Conservation (phyloP, 768 basidiomycete genomes). For the Tricholoma bakamatsutake region DNA sequence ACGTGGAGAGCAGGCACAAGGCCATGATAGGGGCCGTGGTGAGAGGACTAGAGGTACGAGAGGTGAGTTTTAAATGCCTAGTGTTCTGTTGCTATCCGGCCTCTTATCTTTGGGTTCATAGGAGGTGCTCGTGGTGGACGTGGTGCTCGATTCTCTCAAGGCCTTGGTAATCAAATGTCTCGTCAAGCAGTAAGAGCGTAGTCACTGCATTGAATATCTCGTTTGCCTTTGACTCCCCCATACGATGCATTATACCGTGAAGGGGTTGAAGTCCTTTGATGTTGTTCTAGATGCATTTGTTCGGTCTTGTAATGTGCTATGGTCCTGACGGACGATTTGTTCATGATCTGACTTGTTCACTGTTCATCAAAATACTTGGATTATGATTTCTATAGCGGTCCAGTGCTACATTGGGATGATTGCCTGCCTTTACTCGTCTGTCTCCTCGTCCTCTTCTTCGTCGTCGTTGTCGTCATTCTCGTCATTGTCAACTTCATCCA, state of each 20-base stretch:
- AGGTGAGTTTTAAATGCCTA: constrained; percentile 33
- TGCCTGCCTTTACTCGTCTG: constrained; percentile 5
- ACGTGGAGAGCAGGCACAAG: constrained; percentile 72
- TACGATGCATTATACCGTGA: not conserved
- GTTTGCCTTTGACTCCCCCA: not conserved
- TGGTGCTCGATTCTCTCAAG: constrained; percentile 78
- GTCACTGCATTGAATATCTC: not conserved
- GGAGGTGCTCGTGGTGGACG: constrained; percentile 63
- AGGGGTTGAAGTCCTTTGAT: not conserved
- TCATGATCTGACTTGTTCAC: too few relatives aligned
- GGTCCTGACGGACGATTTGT: too few relatives aligned
- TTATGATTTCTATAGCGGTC: too few relatives aligned
- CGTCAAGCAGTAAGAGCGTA: constrained; percentile 19
- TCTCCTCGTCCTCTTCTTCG: not conserved
- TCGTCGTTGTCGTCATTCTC: not conserved
- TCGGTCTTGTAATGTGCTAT: not conserved
- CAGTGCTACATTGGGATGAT: not conserved
- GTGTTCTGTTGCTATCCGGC: not conserved
- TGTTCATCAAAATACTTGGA: too few relatives aligned
- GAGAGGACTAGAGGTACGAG: constrained; percentile 60
- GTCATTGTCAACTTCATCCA: constrained; percentile 6
- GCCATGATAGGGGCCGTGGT: constrained; percentile 62
- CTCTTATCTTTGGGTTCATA: constrained; percentile 16
- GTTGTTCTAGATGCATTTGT: not conserved
- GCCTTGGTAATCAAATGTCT: constrained; percentile 76